phyloP scores from a whole-genome alignment of 805 yeast genomes.

The Torulaspora maleeae region DNA sequence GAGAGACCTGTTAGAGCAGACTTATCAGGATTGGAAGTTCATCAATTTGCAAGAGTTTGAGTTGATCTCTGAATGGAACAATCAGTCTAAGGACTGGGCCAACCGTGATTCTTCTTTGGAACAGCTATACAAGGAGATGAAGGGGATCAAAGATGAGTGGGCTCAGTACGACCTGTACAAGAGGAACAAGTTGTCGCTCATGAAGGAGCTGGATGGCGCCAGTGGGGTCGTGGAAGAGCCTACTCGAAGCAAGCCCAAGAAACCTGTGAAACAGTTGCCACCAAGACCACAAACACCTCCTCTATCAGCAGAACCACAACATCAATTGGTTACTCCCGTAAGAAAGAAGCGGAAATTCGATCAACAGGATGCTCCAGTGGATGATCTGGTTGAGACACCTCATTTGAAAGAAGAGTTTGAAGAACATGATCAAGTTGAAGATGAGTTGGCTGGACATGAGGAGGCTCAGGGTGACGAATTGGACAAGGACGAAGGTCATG shows the following conservation, averaged over 20 bases:
- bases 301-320: neutral
- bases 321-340: neutral
- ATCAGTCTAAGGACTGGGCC: slow-evolving; percentile 28
- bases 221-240: slow-evolving; percentile 2
- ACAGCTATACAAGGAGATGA: slow-evolving; percentile 22
- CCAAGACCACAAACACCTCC: slow-evolving; percentile 1
- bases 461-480: slow-evolving; percentile 12
- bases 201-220: slow-evolving; percentile 9
- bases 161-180: slow-evolving; percentile 20
- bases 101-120: slow-evolving; percentile 14
- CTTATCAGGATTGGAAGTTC: slow-evolving; percentile 36
- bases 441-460: slow-evolving; percentile 3
- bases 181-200: slow-evolving; percentile 13
- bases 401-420: slow-evolving; percentile 5
- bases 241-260: slow-evolving; percentile 2
- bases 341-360: slow-evolving; percentile 3
- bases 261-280: neutral
- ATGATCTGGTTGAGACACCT: slow-evolving; percentile 6
- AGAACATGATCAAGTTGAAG: slow-evolving; percentile 1
- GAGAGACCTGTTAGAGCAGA: slow-evolving; percentile 26
- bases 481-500: slow-evolving; percentile 11
- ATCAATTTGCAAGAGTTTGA: slow-evolving; percentile 36
- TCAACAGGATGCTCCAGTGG: neutral
- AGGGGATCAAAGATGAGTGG: slow-evolving; percentile 25
- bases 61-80: slow-evolving; percentile 34